phyloP scores from a whole-genome alignment of 2,329 filamentous ascomycete species.

The Penicillium sp. region DNA sequence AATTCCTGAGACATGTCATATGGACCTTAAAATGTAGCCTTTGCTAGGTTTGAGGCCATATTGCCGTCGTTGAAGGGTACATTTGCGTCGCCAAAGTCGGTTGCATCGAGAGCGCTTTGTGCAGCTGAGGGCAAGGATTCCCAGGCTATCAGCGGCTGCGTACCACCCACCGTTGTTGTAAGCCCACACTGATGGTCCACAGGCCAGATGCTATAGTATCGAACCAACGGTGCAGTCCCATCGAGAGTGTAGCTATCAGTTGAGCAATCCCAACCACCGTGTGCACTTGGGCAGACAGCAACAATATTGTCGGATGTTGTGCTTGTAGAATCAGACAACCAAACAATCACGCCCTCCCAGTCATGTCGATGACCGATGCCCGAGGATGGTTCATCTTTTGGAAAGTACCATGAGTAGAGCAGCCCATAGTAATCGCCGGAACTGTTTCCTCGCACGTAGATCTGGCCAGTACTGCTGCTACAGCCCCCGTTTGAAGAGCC shows the following conservation, averaged over 20 bases:
- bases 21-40: conserved; percentile 37
- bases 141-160: conserved; percentile 55
- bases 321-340: conserved; percentile 47
- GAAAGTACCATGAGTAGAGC: conserved; percentile 60
- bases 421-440: conserved; percentile 52
- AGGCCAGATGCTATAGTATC: conserved; percentile 55
- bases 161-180: conserved; percentile 46
- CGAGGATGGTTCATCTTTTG: conserved; percentile 52
- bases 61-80: conserved; percentile 54
- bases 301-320: conserved; percentile 46
- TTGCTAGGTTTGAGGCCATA: conserved; percentile 51
- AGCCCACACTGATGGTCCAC: conserved; percentile 53
- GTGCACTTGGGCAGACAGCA: conserved; percentile 58
- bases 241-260: conserved; percentile 46
- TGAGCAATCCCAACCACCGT: conserved; percentile 54
- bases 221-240: conserved; percentile 51
- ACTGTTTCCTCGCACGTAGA: conserved; percentile 52
- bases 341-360: conserved; percentile 61
- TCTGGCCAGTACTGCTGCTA: conserved; percentile 52
- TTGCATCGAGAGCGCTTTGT: conserved; percentile 48
- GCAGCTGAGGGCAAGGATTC: conserved; percentile 53
- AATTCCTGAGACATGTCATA: no score
- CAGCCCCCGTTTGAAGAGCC: conserved; percentile 49
- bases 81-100: conserved; percentile 53
- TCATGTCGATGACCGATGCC: conserved; percentile 59